phyloP scores from a whole-genome alignment of 306 rosid genomes.

The Malus orientalis region DNA sequence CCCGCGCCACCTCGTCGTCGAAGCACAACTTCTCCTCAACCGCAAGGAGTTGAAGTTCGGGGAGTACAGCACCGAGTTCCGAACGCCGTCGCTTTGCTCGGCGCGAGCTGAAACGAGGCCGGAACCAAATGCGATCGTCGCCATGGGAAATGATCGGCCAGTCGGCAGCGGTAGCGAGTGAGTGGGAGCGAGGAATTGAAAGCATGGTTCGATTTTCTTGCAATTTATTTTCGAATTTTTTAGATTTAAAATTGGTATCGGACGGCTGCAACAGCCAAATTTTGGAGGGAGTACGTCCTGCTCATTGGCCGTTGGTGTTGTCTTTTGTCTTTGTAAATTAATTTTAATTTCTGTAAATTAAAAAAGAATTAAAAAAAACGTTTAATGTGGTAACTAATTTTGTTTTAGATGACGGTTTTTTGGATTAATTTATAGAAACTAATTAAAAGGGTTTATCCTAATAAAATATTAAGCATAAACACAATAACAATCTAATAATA shows the following conservation, averaged over 20 bases:
- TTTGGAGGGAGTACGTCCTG: not conserved
- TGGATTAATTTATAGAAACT: too few relatives aligned
- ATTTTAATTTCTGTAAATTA: too few relatives aligned
- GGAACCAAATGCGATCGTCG: slow-evolving; percentile 17
- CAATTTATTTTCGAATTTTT: not conserved
- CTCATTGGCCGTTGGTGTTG: not conserved
- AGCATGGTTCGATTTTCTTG: not conserved
- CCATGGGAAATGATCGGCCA: slow-evolving; percentile 20
- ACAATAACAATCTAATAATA: too few relatives aligned
- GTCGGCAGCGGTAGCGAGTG: not conserved
- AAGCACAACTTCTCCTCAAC: slow-evolving; percentile 1
- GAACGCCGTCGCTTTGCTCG: not conserved
- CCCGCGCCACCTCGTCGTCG: not conserved
- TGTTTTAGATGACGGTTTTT: not conserved
- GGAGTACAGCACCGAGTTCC: not conserved
- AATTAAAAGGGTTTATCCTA: too few relatives aligned
- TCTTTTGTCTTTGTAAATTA: not conserved
- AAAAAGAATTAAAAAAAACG: too few relatives aligned
- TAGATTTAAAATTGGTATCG: not conserved
- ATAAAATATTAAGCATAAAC: too few relatives aligned
- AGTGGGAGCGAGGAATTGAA: not conserved
- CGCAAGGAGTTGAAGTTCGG: slow-evolving; percentile 10
- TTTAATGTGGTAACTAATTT: too few relatives aligned
- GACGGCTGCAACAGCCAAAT: slow-evolving; percentile 14
- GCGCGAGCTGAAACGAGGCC: slow-evolving; percentile 8